Conservation (phyloP, 768 basidiomycete species). For the Boletus reticulatus region DNA sequence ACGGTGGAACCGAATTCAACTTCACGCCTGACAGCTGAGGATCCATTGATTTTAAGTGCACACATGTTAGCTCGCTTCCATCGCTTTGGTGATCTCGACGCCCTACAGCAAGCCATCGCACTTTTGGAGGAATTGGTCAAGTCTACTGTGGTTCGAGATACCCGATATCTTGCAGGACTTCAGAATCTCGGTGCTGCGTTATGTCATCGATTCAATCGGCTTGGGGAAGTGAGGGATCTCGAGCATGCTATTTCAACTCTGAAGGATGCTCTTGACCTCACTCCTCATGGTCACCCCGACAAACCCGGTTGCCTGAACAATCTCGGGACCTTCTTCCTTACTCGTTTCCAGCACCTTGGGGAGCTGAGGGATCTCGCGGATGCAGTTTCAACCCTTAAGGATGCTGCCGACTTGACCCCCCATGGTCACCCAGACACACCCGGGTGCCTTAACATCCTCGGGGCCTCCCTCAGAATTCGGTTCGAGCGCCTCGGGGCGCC, state of each 20-base stretch:
- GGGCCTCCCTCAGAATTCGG: too few relatives aligned
- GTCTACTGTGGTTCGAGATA: not conserved
- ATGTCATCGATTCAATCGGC: not conserved
- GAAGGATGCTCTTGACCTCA: too few relatives aligned
- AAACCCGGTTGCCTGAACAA: too few relatives aligned
- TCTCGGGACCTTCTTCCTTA: too few relatives aligned
- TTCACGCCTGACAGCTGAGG: too few relatives aligned
- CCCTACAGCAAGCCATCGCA: not conserved
- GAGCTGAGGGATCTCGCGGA: too few relatives aligned
- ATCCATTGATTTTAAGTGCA: not conserved
- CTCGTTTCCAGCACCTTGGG: too few relatives aligned
- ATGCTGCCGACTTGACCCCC: not conserved
- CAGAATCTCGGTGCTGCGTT: not conserved
- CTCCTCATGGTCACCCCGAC: too few relatives aligned
- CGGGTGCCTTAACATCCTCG: not conserved
- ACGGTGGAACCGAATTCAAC: too few relatives aligned
- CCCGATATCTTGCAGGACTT: not conserved
- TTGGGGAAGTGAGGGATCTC: not conserved
- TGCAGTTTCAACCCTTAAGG: too few relatives aligned
- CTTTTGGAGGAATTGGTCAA: not conserved
- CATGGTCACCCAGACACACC: not conserved
- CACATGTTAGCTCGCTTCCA: not conserved
- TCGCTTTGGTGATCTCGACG: not conserved
- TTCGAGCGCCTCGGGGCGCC: not conserved
- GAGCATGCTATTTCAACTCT: not conserved